These are phyloP conservation scores for Apiospora arundinis DNA, from an alignment of 2,329 filamentous ascomycete genomes.

Conservation along the genomic window DNA sequence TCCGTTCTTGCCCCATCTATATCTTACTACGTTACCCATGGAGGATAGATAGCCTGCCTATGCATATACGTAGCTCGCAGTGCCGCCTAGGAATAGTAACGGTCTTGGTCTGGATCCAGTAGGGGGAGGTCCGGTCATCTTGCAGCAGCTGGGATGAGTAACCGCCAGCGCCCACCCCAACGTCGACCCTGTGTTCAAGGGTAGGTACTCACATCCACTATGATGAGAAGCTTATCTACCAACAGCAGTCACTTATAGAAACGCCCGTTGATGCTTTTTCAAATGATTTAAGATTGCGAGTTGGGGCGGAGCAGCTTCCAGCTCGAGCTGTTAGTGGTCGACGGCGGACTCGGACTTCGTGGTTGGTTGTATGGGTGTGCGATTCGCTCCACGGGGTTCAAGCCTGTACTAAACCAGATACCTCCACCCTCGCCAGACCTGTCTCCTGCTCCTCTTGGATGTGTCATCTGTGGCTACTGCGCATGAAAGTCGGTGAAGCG, in stretches of 20 bases:
- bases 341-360: not conserved
- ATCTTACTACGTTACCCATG: too few relatives aligned
- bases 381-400: not conserved
- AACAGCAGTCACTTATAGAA: not conserved
- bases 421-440: not conserved
- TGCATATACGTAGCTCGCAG: accelerated
- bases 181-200: not conserved
- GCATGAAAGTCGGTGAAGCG: not conserved
- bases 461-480: not conserved
- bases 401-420: not conserved
- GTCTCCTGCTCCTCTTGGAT: not conserved
- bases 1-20: not conserved
- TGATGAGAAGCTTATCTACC: not conserved
- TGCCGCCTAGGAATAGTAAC: not conserved
- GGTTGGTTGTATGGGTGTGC: not conserved
- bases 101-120: not conserved
- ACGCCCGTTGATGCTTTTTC: not conserved
- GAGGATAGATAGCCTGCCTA: not conserved
- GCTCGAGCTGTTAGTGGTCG: not conserved
- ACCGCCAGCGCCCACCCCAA: not conserved
- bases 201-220: not conserved
- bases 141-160: not conserved
- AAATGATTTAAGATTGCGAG: not conserved
- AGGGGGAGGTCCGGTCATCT: not conserved
- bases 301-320: not conserved